Conservation (phyloP, 2,329 filamentous ascomycete genomes). For the Trichoderma harzianum region DNA sequence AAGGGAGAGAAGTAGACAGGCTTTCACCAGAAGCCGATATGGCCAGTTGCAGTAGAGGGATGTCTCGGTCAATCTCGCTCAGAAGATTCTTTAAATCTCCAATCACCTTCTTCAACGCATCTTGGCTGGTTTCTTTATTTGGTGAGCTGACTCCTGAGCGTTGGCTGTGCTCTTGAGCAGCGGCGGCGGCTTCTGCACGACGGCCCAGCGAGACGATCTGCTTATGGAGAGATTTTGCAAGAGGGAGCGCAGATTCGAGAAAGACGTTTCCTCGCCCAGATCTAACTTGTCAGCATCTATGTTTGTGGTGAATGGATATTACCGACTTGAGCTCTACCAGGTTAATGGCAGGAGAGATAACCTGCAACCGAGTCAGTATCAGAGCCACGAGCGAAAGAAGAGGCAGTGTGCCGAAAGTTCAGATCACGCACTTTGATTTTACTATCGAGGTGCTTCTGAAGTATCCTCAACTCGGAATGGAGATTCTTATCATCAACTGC, state of each 20-base stretch:
- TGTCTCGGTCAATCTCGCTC: constrained; percentile 79
- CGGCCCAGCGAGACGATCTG: constrained; percentile 79
- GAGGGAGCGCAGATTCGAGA: constrained; percentile 77
- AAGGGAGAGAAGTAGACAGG: constrained; percentile 73
- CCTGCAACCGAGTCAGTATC: constrained; percentile 44
- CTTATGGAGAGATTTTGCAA: constrained; percentile 78
- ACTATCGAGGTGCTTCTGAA: constrained; percentile 73
- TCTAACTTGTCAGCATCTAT: constrained; percentile 30
- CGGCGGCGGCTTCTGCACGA: constrained; percentile 67
- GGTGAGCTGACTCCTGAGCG: constrained; percentile 38
- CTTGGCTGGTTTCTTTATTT: constrained; percentile 41
- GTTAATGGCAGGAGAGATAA: constrained; percentile 86
- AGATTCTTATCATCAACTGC: constrained; percentile 69
- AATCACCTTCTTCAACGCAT: constrained; percentile 67
- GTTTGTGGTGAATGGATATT: background rate
- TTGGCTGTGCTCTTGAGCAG: constrained; percentile 52
- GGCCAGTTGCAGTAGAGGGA: constrained; percentile 87
- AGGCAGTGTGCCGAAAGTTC: background rate
- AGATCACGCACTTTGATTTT: constrained; percentile 67
- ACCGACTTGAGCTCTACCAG: constrained; percentile 83
- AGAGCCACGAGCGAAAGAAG: background rate
- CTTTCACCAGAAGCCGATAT: constrained; percentile 92
- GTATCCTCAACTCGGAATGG: constrained; percentile 61
- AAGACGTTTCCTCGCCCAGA: constrained; percentile 53
- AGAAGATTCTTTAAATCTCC: constrained; percentile 72